Evolutionary conservation across 2,329 filamentous ascomycete species (phyloP).

Genomic region (Colletotrichum orbiculare): DNA sequence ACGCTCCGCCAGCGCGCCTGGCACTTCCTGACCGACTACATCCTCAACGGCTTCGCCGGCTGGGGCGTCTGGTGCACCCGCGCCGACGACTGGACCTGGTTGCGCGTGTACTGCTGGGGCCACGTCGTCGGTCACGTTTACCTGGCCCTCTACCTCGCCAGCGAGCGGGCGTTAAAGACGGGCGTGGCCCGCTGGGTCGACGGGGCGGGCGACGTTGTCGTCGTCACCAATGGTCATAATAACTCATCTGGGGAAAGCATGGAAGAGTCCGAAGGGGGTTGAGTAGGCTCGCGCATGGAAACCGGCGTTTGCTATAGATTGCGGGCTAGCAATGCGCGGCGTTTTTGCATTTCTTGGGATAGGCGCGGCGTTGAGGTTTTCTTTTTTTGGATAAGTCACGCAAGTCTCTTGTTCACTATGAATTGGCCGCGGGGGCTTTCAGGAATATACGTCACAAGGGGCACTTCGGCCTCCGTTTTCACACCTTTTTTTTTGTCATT

Average conservation of each 20-base stretch:
- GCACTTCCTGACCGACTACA: constrained; percentile 68
- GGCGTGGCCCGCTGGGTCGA: constrained; percentile 75
- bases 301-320: neutral
- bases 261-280: constrained; percentile 7
- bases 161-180: constrained; percentile 68
- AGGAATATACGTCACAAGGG: no score
- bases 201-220: constrained; percentile 64
- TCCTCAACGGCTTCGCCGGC: constrained; percentile 69
- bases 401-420: neutral
- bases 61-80: constrained; percentile 74
- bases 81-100: constrained; percentile 53
- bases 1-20: constrained; percentile 66
- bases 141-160: constrained; percentile 79
- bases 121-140: constrained; percentile 78
- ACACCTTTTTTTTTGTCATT: no score
- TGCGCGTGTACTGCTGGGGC: constrained; percentile 84
- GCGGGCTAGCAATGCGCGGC: constrained; percentile 10
- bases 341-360: neutral
- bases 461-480: no score
- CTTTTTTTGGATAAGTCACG: constrained; percentile 1
- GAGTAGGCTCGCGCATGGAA: no score
- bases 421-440: no score
- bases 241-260: constrained; percentile 32
- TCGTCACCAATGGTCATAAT: constrained; percentile 44
- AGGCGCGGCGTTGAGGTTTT: no score